These are phyloP conservation scores for Pelargonium hybrid DNA, from an alignment of 441 rosid species.

Conservation along the genomic window DNA sequence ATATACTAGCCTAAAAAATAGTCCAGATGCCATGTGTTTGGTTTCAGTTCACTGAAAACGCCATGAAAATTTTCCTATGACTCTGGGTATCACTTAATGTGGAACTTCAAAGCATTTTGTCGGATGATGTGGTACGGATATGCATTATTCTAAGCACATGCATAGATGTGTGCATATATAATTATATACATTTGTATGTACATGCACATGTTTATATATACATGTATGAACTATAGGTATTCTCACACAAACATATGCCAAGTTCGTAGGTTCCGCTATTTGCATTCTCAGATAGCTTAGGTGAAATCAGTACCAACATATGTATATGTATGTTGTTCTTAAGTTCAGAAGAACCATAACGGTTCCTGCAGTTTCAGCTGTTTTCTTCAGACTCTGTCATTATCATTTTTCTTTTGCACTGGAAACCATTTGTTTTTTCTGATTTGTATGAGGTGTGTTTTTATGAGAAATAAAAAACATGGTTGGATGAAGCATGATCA, in stretches of 20 bases:
- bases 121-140: background rate
- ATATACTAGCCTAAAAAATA: too few species aligned
- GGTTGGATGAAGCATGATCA: background rate
- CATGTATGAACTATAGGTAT: background rate
- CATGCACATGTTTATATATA: background rate
- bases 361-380: background rate
- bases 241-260: background rate
- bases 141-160: background rate
- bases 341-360: background rate
- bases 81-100: background rate
- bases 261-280: background rate
- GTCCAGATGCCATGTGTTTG: background rate
- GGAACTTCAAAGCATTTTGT: background rate
- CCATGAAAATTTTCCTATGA: background rate
- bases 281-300: background rate
- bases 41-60: background rate
- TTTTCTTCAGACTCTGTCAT: background rate
- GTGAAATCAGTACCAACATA: background rate
- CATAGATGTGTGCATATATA: background rate
- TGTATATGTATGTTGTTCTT: background rate
- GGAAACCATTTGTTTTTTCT: background rate
- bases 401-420: background rate
- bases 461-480: background rate
- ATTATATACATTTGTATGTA: background rate
- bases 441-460: background rate